Evolutionary conservation across 1,139 yeast genomes (phyloP), one percentile per base, ranked within the genome.

Genomic region (Blastobotrys arbuscula): DNA sequence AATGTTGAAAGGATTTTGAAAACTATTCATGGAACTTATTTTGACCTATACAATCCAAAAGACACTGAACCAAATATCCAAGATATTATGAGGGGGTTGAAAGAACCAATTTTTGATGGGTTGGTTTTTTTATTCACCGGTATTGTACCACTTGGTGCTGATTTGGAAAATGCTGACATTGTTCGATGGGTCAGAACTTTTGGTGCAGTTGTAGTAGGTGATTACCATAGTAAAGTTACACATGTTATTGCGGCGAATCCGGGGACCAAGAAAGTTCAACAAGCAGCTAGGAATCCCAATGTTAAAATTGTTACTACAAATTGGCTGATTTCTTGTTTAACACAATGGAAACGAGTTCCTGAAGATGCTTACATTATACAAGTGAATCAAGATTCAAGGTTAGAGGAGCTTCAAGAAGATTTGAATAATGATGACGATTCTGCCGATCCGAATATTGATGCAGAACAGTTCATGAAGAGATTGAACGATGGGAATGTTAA

Each of bases 131-230:
- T 92, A 24, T 84, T 92, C 59, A 84, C 96, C 1, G 97, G 97
- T 0, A 75, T 90, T 15, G 77, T 92, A 19, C 97, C 97, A 1
- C 64, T 86, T 16, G 94, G 94, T 1, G 75, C 82, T 6, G 77
- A 81, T 51, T 69, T 86, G 18, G 82, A 84, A 48, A 69, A 75
- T 18, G 72, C 70, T 1, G 96, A 88, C 63, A 86, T 92, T 45
- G 97, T 90, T 1, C 80, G 83, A 24, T 90, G 97, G 97, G 85
- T 92, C 16, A 78, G 79, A 50, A 87, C 90, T 52, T 92, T 92
- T 73, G 98, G 98, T 0, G 97, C 96, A 0, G 74, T 74, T 6
- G 90, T 92, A 9, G 85, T 85, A 0, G 75, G 82, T 18, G 90
- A 87, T 53, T 82, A 86, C 23, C 75, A 77, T 45, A 79, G 81